These are phyloP conservation scores for Talaromyces sp. DNA, from an alignment of 2,329 filamentous ascomycete species.

Conservation along the genomic window DNA sequence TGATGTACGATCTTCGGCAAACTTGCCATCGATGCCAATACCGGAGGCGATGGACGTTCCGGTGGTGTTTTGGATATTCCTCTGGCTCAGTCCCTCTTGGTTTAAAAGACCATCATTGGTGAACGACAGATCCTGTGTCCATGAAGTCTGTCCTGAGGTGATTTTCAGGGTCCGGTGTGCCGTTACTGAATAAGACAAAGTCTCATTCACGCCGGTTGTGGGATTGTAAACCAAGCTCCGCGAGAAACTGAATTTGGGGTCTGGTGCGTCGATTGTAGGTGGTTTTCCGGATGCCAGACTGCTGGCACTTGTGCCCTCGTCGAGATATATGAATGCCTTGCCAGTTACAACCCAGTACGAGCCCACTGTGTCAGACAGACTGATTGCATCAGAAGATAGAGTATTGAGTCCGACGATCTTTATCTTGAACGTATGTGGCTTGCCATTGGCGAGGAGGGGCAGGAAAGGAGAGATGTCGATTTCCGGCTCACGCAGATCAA, in stretches of 20 bases:
- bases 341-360: conserved; percentile 70
- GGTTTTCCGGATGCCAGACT: neutral
- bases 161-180: conserved; percentile 54
- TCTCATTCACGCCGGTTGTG: conserved; percentile 52
- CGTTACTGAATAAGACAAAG: conserved; percentile 53
- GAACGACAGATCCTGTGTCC: conserved; percentile 56
- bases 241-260: conserved; percentile 47
- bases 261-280: conserved; percentile 29
- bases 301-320: conserved; percentile 28
- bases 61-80: conserved; percentile 46
- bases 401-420: conserved; percentile 61
- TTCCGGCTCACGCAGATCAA: conserved; percentile 72
- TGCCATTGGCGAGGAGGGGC: conserved; percentile 61
- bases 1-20: conserved; percentile 23
- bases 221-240: conserved; percentile 23
- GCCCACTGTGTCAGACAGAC: conserved; percentile 52
- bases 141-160: conserved; percentile 44
- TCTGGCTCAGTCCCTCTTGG: conserved; percentile 51
- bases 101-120: conserved; percentile 52
- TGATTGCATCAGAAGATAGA: conserved; percentile 42
- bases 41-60: conserved; percentile 32
- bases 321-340: conserved; percentile 75
- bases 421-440: conserved; percentile 62
- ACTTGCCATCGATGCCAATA: conserved; percentile 29
- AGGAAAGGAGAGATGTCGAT: conserved; percentile 78